Conservation (phyloP, 2,329 filamentous ascomycete genomes). For the Xylariaceae sp. region DNA sequence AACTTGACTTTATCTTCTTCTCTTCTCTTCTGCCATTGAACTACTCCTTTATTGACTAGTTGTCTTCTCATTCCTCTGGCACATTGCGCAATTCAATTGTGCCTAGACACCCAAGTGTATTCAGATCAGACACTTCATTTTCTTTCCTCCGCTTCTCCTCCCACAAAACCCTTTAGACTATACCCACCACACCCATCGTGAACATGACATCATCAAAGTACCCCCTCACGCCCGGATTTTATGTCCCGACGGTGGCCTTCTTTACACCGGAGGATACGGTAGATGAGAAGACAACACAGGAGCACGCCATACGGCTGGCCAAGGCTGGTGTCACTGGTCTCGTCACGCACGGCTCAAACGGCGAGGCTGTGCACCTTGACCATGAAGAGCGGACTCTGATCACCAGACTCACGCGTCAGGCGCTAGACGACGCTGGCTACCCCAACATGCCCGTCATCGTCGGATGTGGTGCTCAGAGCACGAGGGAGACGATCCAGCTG, state of each 20-base stretch:
- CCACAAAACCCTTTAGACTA: neutral
- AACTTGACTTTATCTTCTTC: too few species aligned
- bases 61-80: too few species aligned
- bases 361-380: slow-evolving; percentile 65
- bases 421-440: slow-evolving; percentile 53
- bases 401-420: slow-evolving; percentile 53
- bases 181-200: neutral
- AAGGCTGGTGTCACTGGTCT: slow-evolving; percentile 33
- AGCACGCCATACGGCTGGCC: slow-evolving; percentile 35
- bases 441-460: slow-evolving; percentile 55
- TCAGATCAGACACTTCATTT: neutral
- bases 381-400: slow-evolving; percentile 58
- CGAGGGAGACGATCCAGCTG: slow-evolving; percentile 54
- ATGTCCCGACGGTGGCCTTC: slow-evolving; percentile 50
- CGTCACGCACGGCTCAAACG: slow-evolving; percentile 67
- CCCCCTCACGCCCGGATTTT: slow-evolving; percentile 37
- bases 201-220: slow-evolving; percentile 1
- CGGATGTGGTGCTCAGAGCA: slow-evolving; percentile 58
- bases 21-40: too few species aligned
- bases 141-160: neutral
- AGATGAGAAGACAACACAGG: slow-evolving; percentile 40
- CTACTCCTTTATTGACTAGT: too few species aligned
- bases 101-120: too few species aligned
- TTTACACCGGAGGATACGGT: slow-evolving; percentile 46
- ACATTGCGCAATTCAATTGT: too few species aligned